phyloP scores from a whole-genome alignment of 2,329 filamentous ascomycete species.

The Botrytis hyacinthi region DNA sequence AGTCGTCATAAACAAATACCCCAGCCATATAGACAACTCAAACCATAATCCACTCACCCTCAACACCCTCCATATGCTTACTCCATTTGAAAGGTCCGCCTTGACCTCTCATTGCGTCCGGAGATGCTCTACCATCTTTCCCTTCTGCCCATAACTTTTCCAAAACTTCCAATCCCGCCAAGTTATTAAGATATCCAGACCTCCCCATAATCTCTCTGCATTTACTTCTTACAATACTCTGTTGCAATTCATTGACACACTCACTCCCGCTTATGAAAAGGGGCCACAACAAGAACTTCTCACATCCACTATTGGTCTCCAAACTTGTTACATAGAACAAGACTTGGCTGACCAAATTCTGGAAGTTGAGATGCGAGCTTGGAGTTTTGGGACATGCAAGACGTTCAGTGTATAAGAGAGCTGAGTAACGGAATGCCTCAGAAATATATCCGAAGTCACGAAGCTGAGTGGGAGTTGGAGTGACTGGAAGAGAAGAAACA shows the following conservation, averaged over 20 bases:
- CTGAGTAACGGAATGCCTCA: slow-evolving; percentile 86
- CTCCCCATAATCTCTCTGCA: slow-evolving; percentile 85
- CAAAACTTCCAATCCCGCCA: slow-evolving; percentile 78
- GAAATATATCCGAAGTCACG: slow-evolving; percentile 78
- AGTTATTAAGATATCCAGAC: slow-evolving; percentile 91
- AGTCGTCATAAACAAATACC: neutral
- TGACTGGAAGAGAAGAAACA: slow-evolving; percentile 49
- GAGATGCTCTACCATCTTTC: slow-evolving; percentile 19
- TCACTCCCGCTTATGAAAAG: slow-evolving; percentile 88
- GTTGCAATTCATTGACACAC: slow-evolving; percentile 77
- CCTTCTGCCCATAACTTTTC: slow-evolving; percentile 71
- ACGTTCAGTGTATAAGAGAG: slow-evolving; percentile 84
- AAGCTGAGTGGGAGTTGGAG: slow-evolving; percentile 58
- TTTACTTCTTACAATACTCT: slow-evolving; percentile 73
- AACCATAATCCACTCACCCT: slow-evolving; percentile 68
- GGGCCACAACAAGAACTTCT: slow-evolving; percentile 92
- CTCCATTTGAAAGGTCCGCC: slow-evolving; percentile 36
- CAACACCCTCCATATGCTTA: slow-evolving; percentile 41
- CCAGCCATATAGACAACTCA: slow-evolving; percentile 39
- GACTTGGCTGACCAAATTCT: slow-evolving; percentile 77
- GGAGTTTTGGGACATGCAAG: slow-evolving; percentile 74
- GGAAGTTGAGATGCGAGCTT: slow-evolving; percentile 73
- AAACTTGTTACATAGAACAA: slow-evolving; percentile 81
- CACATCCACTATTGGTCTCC: slow-evolving; percentile 65
- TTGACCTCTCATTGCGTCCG: slow-evolving; percentile 2